Evolutionary conservation across 352 stramenopile species (phyloP).

Genomic region (Globisporangium alternatum): DNA sequence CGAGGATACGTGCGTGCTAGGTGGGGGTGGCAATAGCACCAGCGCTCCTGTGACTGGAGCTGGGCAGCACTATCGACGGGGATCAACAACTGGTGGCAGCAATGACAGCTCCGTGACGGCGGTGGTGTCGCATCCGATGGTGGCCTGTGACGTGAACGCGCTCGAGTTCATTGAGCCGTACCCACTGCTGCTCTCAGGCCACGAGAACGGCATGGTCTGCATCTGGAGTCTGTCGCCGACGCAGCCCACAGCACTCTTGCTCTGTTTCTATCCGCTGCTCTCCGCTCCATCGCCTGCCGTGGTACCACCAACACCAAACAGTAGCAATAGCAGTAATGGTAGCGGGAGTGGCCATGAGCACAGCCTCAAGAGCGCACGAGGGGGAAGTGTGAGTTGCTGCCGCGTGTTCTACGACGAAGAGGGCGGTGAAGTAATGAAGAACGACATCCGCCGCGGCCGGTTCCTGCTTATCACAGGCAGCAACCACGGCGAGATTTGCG

Average conservation of each 20-base stretch:
- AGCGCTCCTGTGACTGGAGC: background rate
- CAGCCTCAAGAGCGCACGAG: constrained; percentile 10
- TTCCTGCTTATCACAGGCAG: constrained; percentile 45
- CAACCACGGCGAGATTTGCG: constrained; percentile 42
- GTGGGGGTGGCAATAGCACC: background rate
- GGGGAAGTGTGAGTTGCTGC: constrained; percentile 38
- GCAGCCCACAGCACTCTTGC: constrained; percentile 37
- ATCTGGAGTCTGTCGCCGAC: constrained; percentile 54
- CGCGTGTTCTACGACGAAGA: constrained; percentile 63
- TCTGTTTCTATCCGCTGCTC: constrained; percentile 32
- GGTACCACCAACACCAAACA: background rate
- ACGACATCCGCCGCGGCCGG: constrained; percentile 39
- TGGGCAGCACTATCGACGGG: too few relatives aligned
- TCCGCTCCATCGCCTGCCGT: background rate
- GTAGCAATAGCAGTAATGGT: background rate
- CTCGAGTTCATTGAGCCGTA: constrained; percentile 77
- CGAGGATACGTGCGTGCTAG: constrained; percentile 46
- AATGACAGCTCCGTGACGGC: constrained; percentile 10
- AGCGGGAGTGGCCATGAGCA: background rate
- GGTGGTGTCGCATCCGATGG: background rate
- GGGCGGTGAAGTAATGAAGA: constrained; percentile 46
- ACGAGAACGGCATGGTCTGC: constrained; percentile 68
- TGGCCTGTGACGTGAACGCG: constrained; percentile 48
- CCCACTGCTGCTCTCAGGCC: constrained; percentile 58
- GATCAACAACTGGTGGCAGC: too few relatives aligned